phyloP scores from a whole-genome alignment of 805 yeast genomes.

The Sugiyamaella qingdaonensis region DNA sequence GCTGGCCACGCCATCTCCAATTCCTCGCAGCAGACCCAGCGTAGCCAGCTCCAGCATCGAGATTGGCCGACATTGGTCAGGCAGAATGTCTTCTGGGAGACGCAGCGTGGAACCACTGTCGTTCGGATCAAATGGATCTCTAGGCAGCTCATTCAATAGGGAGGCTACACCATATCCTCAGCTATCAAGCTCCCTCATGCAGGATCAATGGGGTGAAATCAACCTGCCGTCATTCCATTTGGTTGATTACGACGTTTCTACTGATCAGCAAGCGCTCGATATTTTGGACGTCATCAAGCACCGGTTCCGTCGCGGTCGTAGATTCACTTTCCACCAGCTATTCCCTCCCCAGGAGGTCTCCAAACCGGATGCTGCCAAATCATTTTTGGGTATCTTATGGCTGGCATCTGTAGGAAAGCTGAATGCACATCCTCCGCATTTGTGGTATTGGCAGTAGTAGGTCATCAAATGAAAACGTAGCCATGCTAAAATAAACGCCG shows the following conservation, averaged over 20 bases:
- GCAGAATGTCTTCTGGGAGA: constrained; percentile 1
- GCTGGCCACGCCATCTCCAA: not conserved
- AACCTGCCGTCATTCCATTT: too few species aligned
- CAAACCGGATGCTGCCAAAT: not conserved
- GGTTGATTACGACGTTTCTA: not conserved
- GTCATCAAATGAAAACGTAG: too few species aligned
- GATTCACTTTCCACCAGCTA: not conserved
- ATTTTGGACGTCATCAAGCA: not conserved
- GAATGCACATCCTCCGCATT: not conserved
- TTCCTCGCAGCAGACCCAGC: not conserved
- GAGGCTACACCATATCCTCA: not conserved
- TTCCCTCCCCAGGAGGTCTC: not conserved
- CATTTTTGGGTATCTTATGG: constrained; percentile 1
- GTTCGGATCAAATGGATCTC: not conserved
- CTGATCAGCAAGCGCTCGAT: not conserved
- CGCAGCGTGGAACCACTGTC: not conserved
- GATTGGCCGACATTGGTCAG: constrained; percentile 2
- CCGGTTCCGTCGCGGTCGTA: not conserved
- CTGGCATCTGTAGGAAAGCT: not conserved
- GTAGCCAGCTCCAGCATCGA: constrained; percentile 1
- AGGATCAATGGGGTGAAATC: not conserved
- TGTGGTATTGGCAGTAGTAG: not conserved
- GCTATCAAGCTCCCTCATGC: not conserved
- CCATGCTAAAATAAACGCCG: too few species aligned
- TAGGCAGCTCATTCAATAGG: not conserved